Conservation (phyloP, 345 rosid genomes). For the Ceriops decandra region DNA sequence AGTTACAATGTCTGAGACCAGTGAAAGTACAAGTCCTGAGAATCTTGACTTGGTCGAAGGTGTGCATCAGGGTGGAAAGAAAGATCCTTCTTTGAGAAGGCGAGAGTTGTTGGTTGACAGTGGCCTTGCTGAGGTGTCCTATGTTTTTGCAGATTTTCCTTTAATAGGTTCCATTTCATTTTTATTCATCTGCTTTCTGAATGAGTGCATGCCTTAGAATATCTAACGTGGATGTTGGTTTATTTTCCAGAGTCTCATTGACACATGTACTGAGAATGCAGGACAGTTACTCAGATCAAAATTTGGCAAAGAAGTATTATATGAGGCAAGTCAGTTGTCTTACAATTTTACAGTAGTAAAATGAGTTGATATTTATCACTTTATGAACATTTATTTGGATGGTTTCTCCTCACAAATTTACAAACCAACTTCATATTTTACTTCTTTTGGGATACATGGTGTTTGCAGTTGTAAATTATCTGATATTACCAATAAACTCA, state of each 20-base stretch:
- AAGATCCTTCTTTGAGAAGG: slow-evolving; percentile 72
- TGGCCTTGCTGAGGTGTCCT: slow-evolving; percentile 90
- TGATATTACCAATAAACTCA: neutral
- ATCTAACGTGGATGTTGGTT: neutral
- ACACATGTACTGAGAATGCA: slow-evolving; percentile 57
- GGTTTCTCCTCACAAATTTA: too few relatives aligned
- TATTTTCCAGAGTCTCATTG: slow-evolving; percentile 65
- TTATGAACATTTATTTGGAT: neutral
- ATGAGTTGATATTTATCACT: neutral
- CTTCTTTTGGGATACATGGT: neutral
- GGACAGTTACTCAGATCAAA: slow-evolving; percentile 70
- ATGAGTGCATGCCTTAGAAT: neutral
- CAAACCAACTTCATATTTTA: neutral
- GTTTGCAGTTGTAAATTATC: neutral
- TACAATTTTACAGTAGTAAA: neutral
- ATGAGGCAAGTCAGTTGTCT: slow-evolving; percentile 49
- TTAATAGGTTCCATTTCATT: neutral
- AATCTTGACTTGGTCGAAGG: slow-evolving; percentile 23
- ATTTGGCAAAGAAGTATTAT: slow-evolving; percentile 69
- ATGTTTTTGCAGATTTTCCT: neutral
- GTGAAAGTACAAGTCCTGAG: slow-evolving; percentile 31
- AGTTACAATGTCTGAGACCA: slow-evolving; percentile 16
- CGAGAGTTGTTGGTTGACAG: slow-evolving; percentile 68
- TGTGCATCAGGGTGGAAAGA: slow-evolving; percentile 45
- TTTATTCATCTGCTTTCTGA: neutral